Conservation (phyloP, 2,329 filamentous ascomycete genomes). For the Cladosporium cucumerinum region DNA sequence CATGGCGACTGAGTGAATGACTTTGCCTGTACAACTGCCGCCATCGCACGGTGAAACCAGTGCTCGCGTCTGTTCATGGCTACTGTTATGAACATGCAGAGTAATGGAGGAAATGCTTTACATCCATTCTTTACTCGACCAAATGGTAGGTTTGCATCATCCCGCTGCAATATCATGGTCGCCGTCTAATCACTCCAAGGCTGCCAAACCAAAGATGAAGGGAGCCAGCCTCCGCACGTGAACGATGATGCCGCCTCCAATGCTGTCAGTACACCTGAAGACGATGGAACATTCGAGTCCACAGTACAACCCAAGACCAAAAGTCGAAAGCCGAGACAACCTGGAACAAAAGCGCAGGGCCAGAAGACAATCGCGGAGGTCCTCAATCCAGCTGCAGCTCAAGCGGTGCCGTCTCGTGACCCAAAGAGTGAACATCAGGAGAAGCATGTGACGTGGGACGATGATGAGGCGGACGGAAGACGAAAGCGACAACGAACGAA, state of each 20-base stretch:
- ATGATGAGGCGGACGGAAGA: conserved; percentile 31
- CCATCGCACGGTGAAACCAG: not conserved
- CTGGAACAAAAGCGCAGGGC: conserved; percentile 16
- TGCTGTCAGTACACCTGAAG: conserved; percentile 17
- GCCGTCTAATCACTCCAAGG: not conserved
- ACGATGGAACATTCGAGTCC: conserved; percentile 19
- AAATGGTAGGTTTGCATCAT: conserved; percentile 18
- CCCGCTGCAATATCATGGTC: not conserved
- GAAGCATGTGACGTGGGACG: conserved; percentile 12
- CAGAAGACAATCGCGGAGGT: conserved; percentile 31
- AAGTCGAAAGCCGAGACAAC: not conserved
- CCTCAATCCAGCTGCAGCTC: conserved; percentile 20
- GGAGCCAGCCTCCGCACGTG: not conserved
- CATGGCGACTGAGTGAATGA: not conserved
- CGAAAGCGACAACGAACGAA: conserved; percentile 40
- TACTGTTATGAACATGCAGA: conserved; percentile 15
- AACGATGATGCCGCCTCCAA: not conserved
- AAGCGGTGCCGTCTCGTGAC: not conserved
- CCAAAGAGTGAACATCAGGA: not conserved
- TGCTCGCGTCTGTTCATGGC: conserved; percentile 4
- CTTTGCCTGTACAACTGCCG: not conserved
- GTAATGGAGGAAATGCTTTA: conserved; percentile 15
- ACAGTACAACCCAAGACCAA: conserved; percentile 15
- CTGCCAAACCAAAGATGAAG: not conserved
- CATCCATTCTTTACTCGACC: conserved; percentile 32